Conservation (phyloP, 768 basidiomycete species). For the Rhodotorula babjevae region DNA sequence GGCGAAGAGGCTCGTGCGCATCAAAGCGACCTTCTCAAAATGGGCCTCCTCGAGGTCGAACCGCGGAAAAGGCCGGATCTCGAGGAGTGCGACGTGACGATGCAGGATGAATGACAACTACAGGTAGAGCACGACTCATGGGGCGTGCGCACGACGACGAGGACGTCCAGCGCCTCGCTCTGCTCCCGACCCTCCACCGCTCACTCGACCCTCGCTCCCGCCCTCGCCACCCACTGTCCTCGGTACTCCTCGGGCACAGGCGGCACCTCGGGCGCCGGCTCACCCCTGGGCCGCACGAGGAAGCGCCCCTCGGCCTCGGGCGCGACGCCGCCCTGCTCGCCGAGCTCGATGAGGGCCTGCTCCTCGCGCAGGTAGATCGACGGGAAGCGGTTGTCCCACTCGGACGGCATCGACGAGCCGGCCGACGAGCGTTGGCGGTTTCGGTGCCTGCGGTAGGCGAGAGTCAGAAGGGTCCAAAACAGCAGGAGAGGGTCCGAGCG, state of each 20-base stretch:
- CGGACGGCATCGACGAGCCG: neutral
- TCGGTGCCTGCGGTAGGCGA: constrained; percentile 9
- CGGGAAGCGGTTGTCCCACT: constrained; percentile 17
- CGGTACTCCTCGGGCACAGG: constrained; percentile 11
- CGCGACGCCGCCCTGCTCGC: constrained; percentile 25
- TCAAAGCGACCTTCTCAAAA: too few species aligned
- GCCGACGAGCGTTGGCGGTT: constrained; percentile 13
- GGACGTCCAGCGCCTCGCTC: too few species aligned
- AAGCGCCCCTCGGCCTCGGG: constrained; percentile 19
- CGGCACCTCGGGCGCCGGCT: constrained; percentile 2
- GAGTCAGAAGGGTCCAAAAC: too few species aligned
- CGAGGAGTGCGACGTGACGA: too few species aligned
- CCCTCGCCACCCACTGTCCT: neutral
- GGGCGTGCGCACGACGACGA: too few species aligned
- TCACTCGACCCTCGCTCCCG: too few species aligned
- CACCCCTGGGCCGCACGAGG: constrained; percentile 18
- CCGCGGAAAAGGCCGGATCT: too few species aligned
- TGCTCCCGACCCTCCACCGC: too few species aligned
- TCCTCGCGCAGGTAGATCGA: constrained; percentile 34
- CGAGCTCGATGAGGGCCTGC: constrained; percentile 20
- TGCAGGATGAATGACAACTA: too few species aligned
- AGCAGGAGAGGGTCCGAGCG: neutral
- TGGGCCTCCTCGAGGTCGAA: too few species aligned
- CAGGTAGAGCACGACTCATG: too few species aligned
- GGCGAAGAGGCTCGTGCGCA: too few species aligned